phyloP scores from a whole-genome alignment of 108 stramenopile genomes.

The Conticribra guillardii region DNA sequence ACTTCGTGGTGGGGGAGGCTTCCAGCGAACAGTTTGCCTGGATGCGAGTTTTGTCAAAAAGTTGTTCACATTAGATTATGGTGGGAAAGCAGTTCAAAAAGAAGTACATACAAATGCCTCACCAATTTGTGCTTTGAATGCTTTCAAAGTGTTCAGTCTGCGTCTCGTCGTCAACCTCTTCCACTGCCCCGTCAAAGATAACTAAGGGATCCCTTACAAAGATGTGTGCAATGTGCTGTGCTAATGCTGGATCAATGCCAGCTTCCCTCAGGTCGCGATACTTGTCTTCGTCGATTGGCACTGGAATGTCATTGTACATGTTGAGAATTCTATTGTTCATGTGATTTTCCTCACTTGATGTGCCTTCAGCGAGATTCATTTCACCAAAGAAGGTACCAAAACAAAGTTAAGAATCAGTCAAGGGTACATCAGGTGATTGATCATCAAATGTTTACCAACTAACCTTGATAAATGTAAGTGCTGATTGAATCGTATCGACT shows the following conservation, averaged over 20 bases:
- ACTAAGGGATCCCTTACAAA: constrained; percentile 98
- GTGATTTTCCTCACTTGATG: constrained; percentile 32
- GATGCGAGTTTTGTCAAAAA: no score
- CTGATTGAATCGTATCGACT: constrained; percentile 96
- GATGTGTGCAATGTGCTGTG: constrained; percentile 96
- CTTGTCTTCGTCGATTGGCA: constrained; percentile 83
- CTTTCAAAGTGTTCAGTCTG: constrained; percentile 98
- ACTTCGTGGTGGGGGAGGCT: constrained; percentile 96
- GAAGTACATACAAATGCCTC: constrained; percentile 13
- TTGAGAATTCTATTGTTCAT: constrained; percentile 78
- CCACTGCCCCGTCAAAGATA: constrained; percentile 93
- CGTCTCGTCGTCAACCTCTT: constrained; percentile 92
- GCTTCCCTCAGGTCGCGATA: constrained; percentile 76
- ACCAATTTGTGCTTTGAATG: constrained; percentile 99
- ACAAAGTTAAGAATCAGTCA: neutral
- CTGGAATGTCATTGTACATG: constrained; percentile 94
- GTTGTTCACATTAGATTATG: neutral
- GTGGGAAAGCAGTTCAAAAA: neutral
- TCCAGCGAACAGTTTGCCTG: constrained; percentile 97
- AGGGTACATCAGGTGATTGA: neutral
- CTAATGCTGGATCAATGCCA: constrained; percentile 92
- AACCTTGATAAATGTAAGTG: constrained; percentile 92
- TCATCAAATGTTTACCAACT: no score
- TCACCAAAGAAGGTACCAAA: neutral
- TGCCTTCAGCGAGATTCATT: no score